Percentiles rank a stretch among this genome's conserved stretches.
Conservation (phyloP, 2,329 filamentous ascomycete species). For the Geosmithia putterillii region DNA sequence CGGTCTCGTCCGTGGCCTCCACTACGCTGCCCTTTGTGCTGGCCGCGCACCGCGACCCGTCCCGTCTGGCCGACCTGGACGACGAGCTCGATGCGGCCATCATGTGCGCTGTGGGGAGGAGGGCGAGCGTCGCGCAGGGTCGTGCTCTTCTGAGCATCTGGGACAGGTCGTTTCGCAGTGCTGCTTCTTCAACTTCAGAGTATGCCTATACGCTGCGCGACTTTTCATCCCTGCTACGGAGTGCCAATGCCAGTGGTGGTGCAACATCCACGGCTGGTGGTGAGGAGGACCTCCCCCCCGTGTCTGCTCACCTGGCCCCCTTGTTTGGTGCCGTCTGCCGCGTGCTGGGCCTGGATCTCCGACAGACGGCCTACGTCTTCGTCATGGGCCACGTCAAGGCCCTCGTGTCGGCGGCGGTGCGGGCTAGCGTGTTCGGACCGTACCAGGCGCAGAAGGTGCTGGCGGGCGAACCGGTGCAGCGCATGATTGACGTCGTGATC, state of each 20-base stretch:
- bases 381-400: constrained; percentile 67
- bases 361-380: constrained; percentile 62
- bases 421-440: constrained; percentile 67
- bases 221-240: constrained; percentile 13
- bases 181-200: constrained; percentile 1
- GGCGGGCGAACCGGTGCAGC: constrained; percentile 46
- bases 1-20: constrained; percentile 57
- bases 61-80: constrained; percentile 45
- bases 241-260: not conserved
- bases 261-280: constrained; percentile 2
- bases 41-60: constrained; percentile 47
- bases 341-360: constrained; percentile 45
- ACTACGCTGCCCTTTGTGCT: constrained; percentile 66
- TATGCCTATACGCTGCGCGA: constrained; percentile 17
- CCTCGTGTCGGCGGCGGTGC: constrained; percentile 62
- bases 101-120: constrained; percentile 65
- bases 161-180: constrained; percentile 52
- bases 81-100: constrained; percentile 67
- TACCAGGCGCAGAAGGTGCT: constrained; percentile 68
- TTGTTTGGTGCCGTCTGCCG: constrained; percentile 55
- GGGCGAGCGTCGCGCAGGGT: constrained; percentile 66
- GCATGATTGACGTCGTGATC: constrained; percentile 44
- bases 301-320: constrained; percentile 56
- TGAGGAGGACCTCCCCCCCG: constrained; percentile 22
- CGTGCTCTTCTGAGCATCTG: constrained; percentile 63